A percentile compares a stretch with the other conserved stretches of the same genome.
These are phyloP conservation scores for Nannochloropsis gaditana DNA, from an alignment of 108 stramenopile species.

Conservation along the genomic window DNA sequence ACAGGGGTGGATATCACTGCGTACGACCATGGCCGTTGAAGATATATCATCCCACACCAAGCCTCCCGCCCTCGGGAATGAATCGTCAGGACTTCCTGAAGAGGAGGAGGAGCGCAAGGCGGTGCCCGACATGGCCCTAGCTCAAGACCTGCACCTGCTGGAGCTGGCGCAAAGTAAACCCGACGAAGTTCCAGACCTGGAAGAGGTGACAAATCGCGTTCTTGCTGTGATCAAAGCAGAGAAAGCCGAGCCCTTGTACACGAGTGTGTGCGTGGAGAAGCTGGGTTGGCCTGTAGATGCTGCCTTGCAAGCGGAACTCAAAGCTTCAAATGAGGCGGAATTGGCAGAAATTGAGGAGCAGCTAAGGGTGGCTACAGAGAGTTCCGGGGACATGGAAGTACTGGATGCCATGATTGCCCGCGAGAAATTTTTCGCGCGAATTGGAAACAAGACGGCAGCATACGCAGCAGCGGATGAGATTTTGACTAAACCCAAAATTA, in stretches of 20 bases:
- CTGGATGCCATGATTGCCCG: conserved; percentile 74
- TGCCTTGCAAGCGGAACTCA: conserved; percentile 26
- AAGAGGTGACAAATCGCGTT: background rate
- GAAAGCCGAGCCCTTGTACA: conserved; percentile 34
- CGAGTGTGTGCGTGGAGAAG: background rate
- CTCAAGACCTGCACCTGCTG: background rate
- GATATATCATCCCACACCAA: too few species aligned
- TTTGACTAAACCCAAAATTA: conserved; percentile 72
- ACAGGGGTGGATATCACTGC: too few species aligned
- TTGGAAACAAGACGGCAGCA: conserved; percentile 69
- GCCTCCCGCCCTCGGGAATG: too few species aligned
- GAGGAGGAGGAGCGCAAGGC: background rate
- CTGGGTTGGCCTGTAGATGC: conserved; percentile 30
- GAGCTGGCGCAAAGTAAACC: background rate
- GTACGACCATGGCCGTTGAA: too few species aligned
- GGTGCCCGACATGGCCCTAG: conserved; percentile 17
- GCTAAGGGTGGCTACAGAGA: conserved; percentile 69
- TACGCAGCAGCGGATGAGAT: conserved; percentile 72
- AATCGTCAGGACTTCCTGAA: background rate
- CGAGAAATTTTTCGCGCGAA: conserved; percentile 78
- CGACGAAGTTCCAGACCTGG: background rate
- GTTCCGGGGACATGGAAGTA: conserved; percentile 95
- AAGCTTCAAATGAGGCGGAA: conserved; percentile 31
- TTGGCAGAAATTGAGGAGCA: conserved; percentile 27
- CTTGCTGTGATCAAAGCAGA: background rate